A percentile compares a stretch with the other conserved stretches of the same genome.
These are phyloP conservation scores for Globisporangium viniferum DNA, from an alignment of 352 stramenopile genomes.

Conservation along the genomic window DNA sequence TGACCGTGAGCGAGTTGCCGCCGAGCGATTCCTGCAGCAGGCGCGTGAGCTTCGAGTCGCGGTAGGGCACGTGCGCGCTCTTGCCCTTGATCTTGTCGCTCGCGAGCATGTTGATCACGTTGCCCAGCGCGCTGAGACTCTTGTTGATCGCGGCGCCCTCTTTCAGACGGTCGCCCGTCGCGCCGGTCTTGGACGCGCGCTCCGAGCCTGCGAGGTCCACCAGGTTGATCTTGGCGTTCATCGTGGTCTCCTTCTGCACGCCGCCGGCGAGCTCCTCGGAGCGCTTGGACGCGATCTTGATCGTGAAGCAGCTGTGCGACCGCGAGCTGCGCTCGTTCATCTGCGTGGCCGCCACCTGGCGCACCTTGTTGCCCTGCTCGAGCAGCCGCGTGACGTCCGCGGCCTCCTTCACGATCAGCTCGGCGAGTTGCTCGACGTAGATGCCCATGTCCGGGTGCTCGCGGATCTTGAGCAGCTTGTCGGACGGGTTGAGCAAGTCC, in stretches of 20 bases:
- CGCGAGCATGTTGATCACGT: constrained; percentile 91
- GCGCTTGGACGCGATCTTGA: constrained; percentile 88
- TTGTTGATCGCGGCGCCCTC: constrained; percentile 93
- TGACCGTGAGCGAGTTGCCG: constrained; percentile 92
- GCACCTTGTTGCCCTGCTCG: constrained; percentile 87
- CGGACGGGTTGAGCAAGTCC: constrained; percentile 90
- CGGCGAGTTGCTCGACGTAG: constrained; percentile 90
- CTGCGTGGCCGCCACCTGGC: constrained; percentile 86
- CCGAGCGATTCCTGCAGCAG: constrained; percentile 89
- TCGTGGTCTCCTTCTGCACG: constrained; percentile 66
- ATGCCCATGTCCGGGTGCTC: constrained; percentile 92
- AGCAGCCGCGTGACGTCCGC: constrained; percentile 77
- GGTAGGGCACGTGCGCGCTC: constrained; percentile 84
- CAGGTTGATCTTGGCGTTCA: constrained; percentile 90
- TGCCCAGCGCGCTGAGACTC: constrained; percentile 87
- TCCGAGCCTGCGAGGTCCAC: constrained; percentile 91
- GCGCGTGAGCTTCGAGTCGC: constrained; percentile 90
- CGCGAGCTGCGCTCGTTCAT: constrained; percentile 91
- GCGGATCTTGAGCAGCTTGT: constrained; percentile 90
- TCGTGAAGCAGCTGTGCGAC: constrained; percentile 90
- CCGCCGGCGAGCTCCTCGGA: constrained; percentile 39
- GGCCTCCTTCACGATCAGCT: constrained; percentile 80
- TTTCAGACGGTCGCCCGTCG: constrained; percentile 84
- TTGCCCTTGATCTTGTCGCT: constrained; percentile 36
- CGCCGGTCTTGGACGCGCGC: constrained; percentile 84